phyloP scores from a whole-genome alignment of 768 basidiomycete genomes.

The Lentinula aciculospora region DNA sequence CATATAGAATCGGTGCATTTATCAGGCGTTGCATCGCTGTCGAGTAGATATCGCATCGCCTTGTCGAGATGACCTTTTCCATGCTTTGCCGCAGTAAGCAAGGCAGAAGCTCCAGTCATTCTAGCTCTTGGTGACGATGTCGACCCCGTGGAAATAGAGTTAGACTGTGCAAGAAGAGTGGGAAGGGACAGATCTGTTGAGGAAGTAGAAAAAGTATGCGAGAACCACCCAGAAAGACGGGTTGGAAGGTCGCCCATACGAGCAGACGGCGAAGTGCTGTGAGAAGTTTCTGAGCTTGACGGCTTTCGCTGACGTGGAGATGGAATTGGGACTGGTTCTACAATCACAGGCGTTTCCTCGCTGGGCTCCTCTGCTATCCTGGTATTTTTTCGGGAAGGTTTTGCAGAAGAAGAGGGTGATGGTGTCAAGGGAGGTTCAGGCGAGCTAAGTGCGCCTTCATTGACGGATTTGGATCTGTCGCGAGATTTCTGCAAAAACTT shows the following conservation, averaged over 20 bases:
- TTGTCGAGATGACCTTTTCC: slow-evolving; percentile 77
- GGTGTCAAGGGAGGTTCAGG: slow-evolving; percentile 22
- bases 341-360: slow-evolving; percentile 56
- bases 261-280: slow-evolving; percentile 37
- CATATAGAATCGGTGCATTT: slow-evolving; percentile 81
- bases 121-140: slow-evolving; percentile 23
- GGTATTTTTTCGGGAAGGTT: slow-evolving; percentile 22
- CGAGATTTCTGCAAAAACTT: slow-evolving; percentile 64
- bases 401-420: slow-evolving; percentile 22
- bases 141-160: slow-evolving; percentile 6
- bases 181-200: slow-evolving; percentile 70
- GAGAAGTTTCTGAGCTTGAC: slow-evolving; percentile 37
- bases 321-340: slow-evolving; percentile 54
- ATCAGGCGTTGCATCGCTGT: slow-evolving; percentile 84
- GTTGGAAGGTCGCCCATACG: slow-evolving; percentile 68
- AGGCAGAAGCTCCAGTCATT: slow-evolving; percentile 28
- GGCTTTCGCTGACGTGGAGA: slow-evolving; percentile 40
- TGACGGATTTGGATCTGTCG: slow-evolving; percentile 54
- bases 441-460: slow-evolving; percentile 37
- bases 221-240: slow-evolving; percentile 76
- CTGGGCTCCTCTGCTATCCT: slow-evolving; percentile 28
- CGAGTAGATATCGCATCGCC: slow-evolving; percentile 85
- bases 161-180: slow-evolving; percentile 38
- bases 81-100: slow-evolving; percentile 66
- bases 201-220: slow-evolving; percentile 70